Percentiles rank a stretch among this genome's conserved stretches.
Conservation (phyloP, 371 early-diverging fungal species). For the Mortierella sp. region DNA sequence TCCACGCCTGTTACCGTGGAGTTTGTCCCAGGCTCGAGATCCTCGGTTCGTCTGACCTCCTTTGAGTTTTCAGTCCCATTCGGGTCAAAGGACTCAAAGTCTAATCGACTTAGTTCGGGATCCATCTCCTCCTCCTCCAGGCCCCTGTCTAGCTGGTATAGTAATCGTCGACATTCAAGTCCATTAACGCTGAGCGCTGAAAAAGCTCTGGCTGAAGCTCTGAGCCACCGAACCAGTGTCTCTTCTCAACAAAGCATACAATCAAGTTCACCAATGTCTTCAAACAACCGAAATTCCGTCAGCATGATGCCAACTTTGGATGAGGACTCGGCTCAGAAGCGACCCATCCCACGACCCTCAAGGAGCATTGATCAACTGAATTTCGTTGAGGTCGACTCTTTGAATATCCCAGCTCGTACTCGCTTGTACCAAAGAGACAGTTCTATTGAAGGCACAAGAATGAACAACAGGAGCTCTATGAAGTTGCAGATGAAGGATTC, state of each 20-base stretch:
- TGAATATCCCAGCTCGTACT: conserved; percentile 14
- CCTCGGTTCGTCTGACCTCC: conserved; percentile 27
- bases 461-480: neutral
- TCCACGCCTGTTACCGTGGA: conserved; percentile 20
- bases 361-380: neutral
- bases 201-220: conserved; percentile 17
- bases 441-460: neutral
- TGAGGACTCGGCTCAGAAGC: conserved; percentile 14
- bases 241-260: conserved; percentile 22
- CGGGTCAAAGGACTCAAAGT: conserved; percentile 10
- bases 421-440: neutral
- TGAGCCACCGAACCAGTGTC: conserved; percentile 19
- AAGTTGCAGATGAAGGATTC: neutral
- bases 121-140: neutral
- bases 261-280: neutral
- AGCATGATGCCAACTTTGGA: conserved; percentile 26
- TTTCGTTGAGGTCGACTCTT: conserved; percentile 1
- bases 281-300: conserved; percentile 19
- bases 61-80: conserved; percentile 36
- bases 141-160: neutral
- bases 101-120: conserved; percentile 11
- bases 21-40: conserved; percentile 1
- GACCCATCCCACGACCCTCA: neutral
- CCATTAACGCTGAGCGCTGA: conserved; percentile 32
- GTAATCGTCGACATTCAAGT: conserved; percentile 40